Evolutionary conservation across 257 asterid species (phyloP), one percentile per base, ranked within the genome.

Genomic region (Echium plantagineum): DNA sequence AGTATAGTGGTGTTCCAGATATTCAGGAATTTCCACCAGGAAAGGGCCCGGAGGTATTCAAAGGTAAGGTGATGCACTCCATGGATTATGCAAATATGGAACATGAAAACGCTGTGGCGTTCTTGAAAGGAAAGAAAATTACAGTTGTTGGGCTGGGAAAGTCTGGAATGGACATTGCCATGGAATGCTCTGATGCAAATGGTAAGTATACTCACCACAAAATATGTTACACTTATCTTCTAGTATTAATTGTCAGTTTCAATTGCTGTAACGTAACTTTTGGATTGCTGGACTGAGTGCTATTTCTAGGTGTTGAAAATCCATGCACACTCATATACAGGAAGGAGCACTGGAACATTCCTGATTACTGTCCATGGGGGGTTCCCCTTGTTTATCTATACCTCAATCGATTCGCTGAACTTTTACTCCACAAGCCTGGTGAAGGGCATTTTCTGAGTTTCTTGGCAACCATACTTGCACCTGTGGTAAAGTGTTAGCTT

Each of bases 161-260:
- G 76, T 66, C 87, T 16, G 84, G 75, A 35, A 69, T 78, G 72
- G 86, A 81, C 52, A 73, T 81, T 6, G 69, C 86, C 21, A 73
- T 71, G 77, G 83, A 81, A 54, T 67, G 78, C 68, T 66, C 84
- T 7, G 64, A 59, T 0, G 67, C 57, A 21, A 81, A 81, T 22
- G 77, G 83, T 77, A 20, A 21, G 6, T 21, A 21, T 5, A 13
- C 15, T 15, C 12, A 21, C 18, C 22, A 55, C 22, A 16, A 15
- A 4, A 24, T 55, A 6, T 12, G 7, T 20, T 51, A 15, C 26
- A 15, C 24, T 38, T 10, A 0, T 31, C 38, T 31, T 31, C 38
- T 31, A 1, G 38, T 31, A 31, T 2, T 1, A 5, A 7, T 31
- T 31, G 38, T 4, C 38, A 31, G 38, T 35, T 35, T 35, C n/a